phyloP scores from a whole-genome alignment of 306 rosid species.

The Canavalia gladiata region DNA sequence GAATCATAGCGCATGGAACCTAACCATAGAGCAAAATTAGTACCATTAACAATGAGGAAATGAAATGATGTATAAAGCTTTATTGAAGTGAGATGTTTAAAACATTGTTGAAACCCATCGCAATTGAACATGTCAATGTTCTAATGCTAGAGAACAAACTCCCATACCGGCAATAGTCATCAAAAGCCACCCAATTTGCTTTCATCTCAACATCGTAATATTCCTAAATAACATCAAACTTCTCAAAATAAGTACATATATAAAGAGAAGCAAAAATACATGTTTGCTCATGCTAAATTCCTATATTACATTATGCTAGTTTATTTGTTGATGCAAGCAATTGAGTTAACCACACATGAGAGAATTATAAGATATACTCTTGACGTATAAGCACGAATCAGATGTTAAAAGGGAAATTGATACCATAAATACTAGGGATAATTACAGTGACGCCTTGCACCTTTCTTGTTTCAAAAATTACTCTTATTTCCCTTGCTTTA shows the following conservation, averaged over 20 bases:
- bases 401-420: neutral
- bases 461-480: too few species aligned
- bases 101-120: conserved; percentile 37
- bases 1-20: neutral
- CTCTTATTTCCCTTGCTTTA: too few species aligned
- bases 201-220: conserved; percentile 68
- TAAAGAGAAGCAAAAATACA: neutral
- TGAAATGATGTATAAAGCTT: conserved; percentile 2
- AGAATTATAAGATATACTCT: neutral
- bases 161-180: conserved; percentile 78
- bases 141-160: conserved; percentile 40
- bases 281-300: conserved; percentile 24
- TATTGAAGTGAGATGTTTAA: conserved; percentile 5
- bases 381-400: conserved; percentile 3
- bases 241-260: conserved; percentile 31
- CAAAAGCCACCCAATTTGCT: conserved; percentile 76
- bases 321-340: conserved; percentile 6
- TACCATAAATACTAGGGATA: neutral
- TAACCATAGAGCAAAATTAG: conserved; percentile 25
- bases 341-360: neutral
- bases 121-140: conserved; percentile 29
- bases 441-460: too few species aligned
- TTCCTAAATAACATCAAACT: conserved; percentile 57
- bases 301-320: conserved; percentile 5
- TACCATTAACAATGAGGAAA: conserved; percentile 30